These are phyloP conservation scores for Sanghuangporus baumii DNA, from an alignment of 1,284 basidiomycete species.

Conservation along the genomic window DNA sequence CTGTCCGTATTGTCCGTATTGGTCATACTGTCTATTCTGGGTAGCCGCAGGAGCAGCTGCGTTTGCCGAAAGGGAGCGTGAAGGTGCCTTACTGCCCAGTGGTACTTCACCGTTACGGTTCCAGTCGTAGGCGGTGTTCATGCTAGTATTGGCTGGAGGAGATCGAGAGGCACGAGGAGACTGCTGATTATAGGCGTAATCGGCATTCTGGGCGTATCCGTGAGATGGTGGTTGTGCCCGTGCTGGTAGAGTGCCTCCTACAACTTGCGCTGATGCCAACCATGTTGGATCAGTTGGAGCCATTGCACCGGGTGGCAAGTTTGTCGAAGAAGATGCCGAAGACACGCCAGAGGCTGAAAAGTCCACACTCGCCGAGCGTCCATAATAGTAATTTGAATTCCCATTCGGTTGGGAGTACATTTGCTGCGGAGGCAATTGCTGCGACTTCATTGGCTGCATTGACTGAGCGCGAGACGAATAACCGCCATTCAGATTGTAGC, in stretches of 20 bases:
- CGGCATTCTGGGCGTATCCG: slow-evolving; percentile 24
- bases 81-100: slow-evolving; percentile 36
- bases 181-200: slow-evolving; percentile 19
- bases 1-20: slow-evolving; percentile 28
- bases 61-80: slow-evolving; percentile 65
- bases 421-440: neutral
- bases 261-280: slow-evolving; percentile 22
- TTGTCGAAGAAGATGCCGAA: neutral
- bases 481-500: slow-evolving; percentile 4
- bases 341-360: neutral
- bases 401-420: slow-evolving; percentile 12
- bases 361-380: slow-evolving; percentile 14
- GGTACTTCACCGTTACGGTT: slow-evolving; percentile 25
- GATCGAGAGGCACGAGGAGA: slow-evolving; percentile 31
- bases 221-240: slow-evolving; percentile 32
- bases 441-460: neutral
- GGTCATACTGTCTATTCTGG: slow-evolving; percentile 26
- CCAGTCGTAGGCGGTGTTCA: slow-evolving; percentile 29
- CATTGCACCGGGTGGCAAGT: slow-evolving; percentile 58
- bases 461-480: slow-evolving; percentile 3
- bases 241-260: slow-evolving; percentile 19
- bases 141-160: slow-evolving; percentile 31
- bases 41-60: slow-evolving; percentile 35
- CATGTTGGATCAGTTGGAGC: slow-evolving; percentile 37
- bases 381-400: slow-evolving; percentile 15